These are phyloP conservation scores for Phoma sp. DNA, from an alignment of 2,329 filamentous ascomycete genomes.

Conservation along the genomic window DNA sequence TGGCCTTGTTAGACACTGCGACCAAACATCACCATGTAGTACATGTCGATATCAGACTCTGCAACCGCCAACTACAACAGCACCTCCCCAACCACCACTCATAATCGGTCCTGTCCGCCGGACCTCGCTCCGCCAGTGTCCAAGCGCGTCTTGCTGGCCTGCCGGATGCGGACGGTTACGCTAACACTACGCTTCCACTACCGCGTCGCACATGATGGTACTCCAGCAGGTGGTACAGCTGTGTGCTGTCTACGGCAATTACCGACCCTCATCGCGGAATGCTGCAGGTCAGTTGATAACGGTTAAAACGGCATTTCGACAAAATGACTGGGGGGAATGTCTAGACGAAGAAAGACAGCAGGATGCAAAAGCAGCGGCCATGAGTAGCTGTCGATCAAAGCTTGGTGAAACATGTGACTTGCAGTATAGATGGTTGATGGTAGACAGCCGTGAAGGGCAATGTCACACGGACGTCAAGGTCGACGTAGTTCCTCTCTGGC, in stretches of 20 bases:
- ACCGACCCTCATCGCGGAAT: neutral
- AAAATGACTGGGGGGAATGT: neutral
- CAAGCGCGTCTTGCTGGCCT: neutral
- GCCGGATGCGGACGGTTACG: slow-evolving; percentile 12
- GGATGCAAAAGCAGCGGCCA: neutral
- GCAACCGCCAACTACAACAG: too few relatives aligned
- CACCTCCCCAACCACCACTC: too few relatives aligned
- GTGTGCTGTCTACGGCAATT: neutral
- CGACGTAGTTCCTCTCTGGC: neutral
- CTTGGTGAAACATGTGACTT: slow-evolving; percentile 10
- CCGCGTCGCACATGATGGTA: slow-evolving; percentile 6
- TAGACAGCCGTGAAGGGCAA: neutral
- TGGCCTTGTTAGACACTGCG: too few relatives aligned
- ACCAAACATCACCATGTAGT: too few relatives aligned
- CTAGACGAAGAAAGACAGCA: neutral
- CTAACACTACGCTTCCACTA: neutral
- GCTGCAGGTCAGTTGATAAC: neutral
- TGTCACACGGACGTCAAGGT: neutral
- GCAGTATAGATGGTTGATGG: neutral
- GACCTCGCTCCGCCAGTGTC: slow-evolving; percentile 1
- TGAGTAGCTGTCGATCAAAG: neutral
- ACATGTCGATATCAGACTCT: too few relatives aligned
- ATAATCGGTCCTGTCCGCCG: slow-evolving; percentile 6
- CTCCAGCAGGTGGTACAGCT: neutral
- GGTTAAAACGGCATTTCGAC: neutral